Conservation (phyloP, 2,329 filamentous ascomycete species). For the Ophiosphaerella narmari region DNA sequence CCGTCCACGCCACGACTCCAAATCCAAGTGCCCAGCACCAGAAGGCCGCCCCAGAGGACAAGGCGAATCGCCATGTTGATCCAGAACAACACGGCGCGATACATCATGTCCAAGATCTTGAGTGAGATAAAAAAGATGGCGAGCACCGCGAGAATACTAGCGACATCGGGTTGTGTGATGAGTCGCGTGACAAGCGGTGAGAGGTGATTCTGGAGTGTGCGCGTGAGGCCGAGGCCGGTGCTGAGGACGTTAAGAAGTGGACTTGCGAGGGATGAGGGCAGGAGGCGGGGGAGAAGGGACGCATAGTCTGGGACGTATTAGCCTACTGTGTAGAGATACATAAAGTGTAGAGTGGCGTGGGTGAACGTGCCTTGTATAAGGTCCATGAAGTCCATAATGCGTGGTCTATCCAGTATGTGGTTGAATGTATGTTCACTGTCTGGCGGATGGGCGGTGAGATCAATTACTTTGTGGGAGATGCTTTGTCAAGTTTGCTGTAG, state of each 20-base stretch:
- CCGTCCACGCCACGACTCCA: slow-evolving; percentile 67
- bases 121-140: slow-evolving; percentile 66
- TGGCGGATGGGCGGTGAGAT: neutral
- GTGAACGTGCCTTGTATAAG: slow-evolving; percentile 31
- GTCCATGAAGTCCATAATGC: slow-evolving; percentile 41
- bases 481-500: no score
- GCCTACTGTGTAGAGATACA: neutral
- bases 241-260: slow-evolving; percentile 36
- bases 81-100: slow-evolving; percentile 77
- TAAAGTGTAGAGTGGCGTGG: neutral
- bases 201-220: slow-evolving; percentile 36
- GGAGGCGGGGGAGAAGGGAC: slow-evolving; percentile 34
- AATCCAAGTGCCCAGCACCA: slow-evolving; percentile 60
- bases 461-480: neutral
- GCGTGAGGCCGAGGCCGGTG: slow-evolving; percentile 32
- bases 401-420: slow-evolving; percentile 15
- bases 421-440: neutral
- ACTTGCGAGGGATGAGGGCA: slow-evolving; percentile 38
- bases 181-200: slow-evolving; percentile 34
- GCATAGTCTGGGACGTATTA: slow-evolving; percentile 40
- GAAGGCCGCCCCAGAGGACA: slow-evolving; percentile 66
- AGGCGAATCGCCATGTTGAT: slow-evolving; percentile 67
- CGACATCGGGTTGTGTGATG: slow-evolving; percentile 49
- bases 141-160: slow-evolving; percentile 61
- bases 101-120: slow-evolving; percentile 70